These are phyloP conservation scores for Lithocarpus polystachyus DNA, from an alignment of 306 rosid species.

Conservation along the genomic window DNA sequence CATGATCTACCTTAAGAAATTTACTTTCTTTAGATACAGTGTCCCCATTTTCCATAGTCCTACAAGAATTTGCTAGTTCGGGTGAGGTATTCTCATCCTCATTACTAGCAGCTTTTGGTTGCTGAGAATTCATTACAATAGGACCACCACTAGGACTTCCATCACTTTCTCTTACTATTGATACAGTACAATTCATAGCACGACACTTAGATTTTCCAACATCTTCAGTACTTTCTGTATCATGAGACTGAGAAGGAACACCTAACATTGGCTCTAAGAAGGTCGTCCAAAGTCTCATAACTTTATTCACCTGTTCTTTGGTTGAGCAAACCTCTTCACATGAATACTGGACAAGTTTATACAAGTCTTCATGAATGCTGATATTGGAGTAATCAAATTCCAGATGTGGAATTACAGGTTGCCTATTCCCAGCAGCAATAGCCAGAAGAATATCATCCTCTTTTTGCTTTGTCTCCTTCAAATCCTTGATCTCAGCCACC, in stretches of 20 bases:
- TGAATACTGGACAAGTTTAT: slow-evolving; percentile 77
- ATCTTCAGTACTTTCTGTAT: slow-evolving; percentile 57
- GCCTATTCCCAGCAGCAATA: slow-evolving; percentile 81
- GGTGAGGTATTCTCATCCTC: slow-evolving; percentile 49
- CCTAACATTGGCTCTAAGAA: slow-evolving; percentile 92
- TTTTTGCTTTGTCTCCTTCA: slow-evolving; percentile 77
- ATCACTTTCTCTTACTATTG: slow-evolving; percentile 49
- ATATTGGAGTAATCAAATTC: slow-evolving; percentile 71
- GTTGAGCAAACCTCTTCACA: slow-evolving; percentile 82
- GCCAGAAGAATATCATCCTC: slow-evolving; percentile 79
- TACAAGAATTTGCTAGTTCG: slow-evolving; percentile 46
- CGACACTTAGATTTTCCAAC: slow-evolving; percentile 35
- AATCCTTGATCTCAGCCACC: slow-evolving; percentile 88
- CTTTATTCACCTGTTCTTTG: slow-evolving; percentile 71
- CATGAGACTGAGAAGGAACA: slow-evolving; percentile 57
- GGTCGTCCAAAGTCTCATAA: slow-evolving; percentile 77
- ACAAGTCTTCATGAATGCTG: slow-evolving; percentile 80
- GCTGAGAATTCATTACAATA: slow-evolving; percentile 36
- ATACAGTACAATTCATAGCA: slow-evolving; percentile 37
- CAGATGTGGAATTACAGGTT: slow-evolving; percentile 69
- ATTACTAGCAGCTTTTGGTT: slow-evolving; percentile 45
- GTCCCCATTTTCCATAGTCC: slow-evolving; percentile 42
- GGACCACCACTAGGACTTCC: slow-evolving; percentile 53
- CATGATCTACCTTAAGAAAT: slow-evolving; percentile 37
- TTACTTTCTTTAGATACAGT: slow-evolving; percentile 45